Evolutionary conservation across 1,284 basidiomycete genomes (phyloP).

Genomic region (Sanguinoderma infundibulare): DNA sequence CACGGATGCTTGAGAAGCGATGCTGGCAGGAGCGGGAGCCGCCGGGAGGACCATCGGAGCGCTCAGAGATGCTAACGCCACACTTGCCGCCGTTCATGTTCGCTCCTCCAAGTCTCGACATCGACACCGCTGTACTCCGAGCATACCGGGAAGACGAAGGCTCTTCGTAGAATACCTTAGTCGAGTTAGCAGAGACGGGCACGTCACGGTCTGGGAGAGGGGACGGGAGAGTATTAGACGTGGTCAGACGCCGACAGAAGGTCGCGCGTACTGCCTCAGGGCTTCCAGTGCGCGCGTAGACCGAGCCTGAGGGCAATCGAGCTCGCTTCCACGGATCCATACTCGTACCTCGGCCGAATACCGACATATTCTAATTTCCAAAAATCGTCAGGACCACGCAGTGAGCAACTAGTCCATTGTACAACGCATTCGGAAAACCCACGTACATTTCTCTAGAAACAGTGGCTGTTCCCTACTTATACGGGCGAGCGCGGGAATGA

Average conservation of each 20-base stretch:
- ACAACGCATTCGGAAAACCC: no score
- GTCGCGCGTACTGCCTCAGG: not conserved
- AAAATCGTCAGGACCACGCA: no score
- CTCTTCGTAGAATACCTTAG: not conserved
- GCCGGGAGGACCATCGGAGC: not conserved
- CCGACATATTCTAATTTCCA: no score
- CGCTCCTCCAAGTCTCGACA: not conserved
- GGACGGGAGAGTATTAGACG: not conserved
- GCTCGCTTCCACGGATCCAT: not conserved
- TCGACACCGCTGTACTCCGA: not conserved
- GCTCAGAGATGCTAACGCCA: not conserved
- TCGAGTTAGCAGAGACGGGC: not conserved
- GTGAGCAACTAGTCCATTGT: no score
- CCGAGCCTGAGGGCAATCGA: not conserved
- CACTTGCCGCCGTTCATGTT: not conserved
- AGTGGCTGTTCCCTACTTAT: no score
- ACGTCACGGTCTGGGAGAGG: not conserved
- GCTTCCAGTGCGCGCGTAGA: not conserved
- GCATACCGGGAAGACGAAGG: not conserved
- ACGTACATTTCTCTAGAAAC: no score
- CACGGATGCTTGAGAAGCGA: no score
- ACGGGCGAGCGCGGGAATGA: no score
- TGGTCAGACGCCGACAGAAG: not conserved
- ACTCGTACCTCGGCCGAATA: not conserved
- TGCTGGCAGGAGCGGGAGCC: not conserved